Evolutionary conservation across 1,284 basidiomycete species (phyloP), one percentile per base, ranked within the genome.

Genomic region (Boletus calvinii): DNA sequence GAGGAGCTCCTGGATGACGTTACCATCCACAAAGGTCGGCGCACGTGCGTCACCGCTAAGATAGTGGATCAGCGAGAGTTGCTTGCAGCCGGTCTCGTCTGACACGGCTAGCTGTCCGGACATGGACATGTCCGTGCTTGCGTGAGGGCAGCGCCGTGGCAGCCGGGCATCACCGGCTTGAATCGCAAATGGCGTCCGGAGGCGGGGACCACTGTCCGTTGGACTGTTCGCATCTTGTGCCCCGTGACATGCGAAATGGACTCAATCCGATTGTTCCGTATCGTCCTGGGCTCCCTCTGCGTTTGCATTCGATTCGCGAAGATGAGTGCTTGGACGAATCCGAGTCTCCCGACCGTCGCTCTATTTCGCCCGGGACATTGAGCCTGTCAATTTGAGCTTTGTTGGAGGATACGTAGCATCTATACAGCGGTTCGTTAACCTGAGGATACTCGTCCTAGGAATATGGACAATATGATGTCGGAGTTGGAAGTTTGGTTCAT

Each of bases 1-100:
- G 3, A 43, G 46, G 20, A 53, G n/a, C 12, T 46, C 37, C 1
- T 29, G 18, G 15, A 55, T 3, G 18, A 17, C 22, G 1, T 13
- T 17, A 17, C 6, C n/a, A 30, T 61, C 57, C 10, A 63, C 57
- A 45, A 66, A 60, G 20, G 10, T 34, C 15, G 64, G 62, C 12
- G 34, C 46, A 32, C 59, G 51, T 0, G 59, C 56, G 17, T 43
- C 51, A n/a, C 58, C 36, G 2, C 48, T 30, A 20, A 65, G 59
- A 35, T 62, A 64, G 18, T 57, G 55, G 7, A 13, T 38, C 17
- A 51, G 7, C 6, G 40, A 26, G 12, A 4, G 29, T 1, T 22
- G 29, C 22, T 36, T 6, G 41, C 48, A 48, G 5, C 4, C n/a
- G 4, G 6, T 26, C 30, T 46, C 44, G 3, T 47, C 38, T 3